Evolutionary conservation across 768 basidiomycete species (phyloP).

Genomic region (Leccinum uliginosum): DNA sequence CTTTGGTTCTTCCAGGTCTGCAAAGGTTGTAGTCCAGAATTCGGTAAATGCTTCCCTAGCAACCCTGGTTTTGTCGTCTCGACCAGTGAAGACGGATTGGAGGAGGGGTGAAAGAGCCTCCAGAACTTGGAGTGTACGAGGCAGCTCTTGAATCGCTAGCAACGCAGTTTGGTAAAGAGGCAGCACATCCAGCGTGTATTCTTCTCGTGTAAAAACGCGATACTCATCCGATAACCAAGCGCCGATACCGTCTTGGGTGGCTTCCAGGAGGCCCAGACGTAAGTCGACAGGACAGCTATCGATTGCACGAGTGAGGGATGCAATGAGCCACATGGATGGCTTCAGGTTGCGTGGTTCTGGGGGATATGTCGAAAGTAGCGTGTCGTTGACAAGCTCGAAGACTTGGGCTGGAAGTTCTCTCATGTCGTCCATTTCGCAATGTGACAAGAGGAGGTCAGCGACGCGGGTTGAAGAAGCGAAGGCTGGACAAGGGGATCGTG

Average conservation of each 20-base stretch:
- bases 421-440: conserved; percentile 47
- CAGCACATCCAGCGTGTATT: conserved; percentile 57
- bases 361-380: conserved; percentile 61
- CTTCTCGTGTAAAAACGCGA: conserved; percentile 44
- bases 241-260: conserved; percentile 49
- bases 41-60: conserved; percentile 51
- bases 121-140: conserved; percentile 37
- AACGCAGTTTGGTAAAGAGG: conserved; percentile 61
- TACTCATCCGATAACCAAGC: conserved; percentile 65
- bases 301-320: conserved; percentile 50
- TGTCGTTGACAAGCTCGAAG: conserved; percentile 57
- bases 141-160: conserved; percentile 46
- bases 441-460: conserved; percentile 57
- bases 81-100: conserved; percentile 53
- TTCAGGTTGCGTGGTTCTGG: conserved; percentile 52
- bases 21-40: conserved; percentile 57
- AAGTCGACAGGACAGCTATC: conserved; percentile 53
- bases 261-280: conserved; percentile 41
- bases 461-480: conserved; percentile 47
- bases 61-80: conserved; percentile 41
- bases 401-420: conserved; percentile 51
- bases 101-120: conserved; percentile 47
- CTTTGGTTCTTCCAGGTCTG: conserved; percentile 35
- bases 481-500: conserved; percentile 35
- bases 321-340: conserved; percentile 57